Percentiles rank a stretch among this genome's conserved stretches.
phyloP scores from a whole-genome alignment of 306 rosid species.

The Fragaria iinumae region DNA sequence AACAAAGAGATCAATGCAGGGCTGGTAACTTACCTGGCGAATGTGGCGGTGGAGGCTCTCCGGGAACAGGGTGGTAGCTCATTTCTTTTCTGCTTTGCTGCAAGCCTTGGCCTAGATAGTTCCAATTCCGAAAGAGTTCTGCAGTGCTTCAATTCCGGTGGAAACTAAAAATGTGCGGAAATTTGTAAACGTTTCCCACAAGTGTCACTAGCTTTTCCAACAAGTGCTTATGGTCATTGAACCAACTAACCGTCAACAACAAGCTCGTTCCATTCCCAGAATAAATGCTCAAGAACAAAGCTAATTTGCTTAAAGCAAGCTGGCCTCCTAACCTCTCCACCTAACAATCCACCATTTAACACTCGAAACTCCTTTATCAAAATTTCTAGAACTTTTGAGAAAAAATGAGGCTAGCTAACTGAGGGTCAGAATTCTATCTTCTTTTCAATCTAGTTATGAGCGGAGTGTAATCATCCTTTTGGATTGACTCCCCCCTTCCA shows the following conservation, averaged over 20 bases:
- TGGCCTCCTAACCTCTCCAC: neutral
- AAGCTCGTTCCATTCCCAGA: neutral
- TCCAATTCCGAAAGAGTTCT: neutral
- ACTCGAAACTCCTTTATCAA: neutral
- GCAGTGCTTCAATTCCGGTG: neutral
- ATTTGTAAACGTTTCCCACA: neutral
- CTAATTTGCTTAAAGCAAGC: neutral
- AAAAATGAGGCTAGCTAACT: neutral
- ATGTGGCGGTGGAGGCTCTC: constrained; percentile 12
- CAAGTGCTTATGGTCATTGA: neutral
- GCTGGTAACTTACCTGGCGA: neutral
- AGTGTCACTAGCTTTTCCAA: neutral
- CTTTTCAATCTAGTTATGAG: too few species aligned
- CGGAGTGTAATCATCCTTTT: too few species aligned
- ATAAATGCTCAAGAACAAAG: neutral
- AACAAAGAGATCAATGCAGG: neutral
- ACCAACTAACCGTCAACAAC: constrained; percentile 5
- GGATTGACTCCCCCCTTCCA: too few species aligned
- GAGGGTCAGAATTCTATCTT: neutral
- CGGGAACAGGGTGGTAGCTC: constrained; percentile 14
- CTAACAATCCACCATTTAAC: constrained; percentile 1
- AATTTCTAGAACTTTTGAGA: neutral
- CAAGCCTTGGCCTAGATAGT: neutral
- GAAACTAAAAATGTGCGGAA: neutral
- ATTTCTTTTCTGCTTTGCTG: neutral